Conservation (phyloP, 2,329 filamentous ascomycete genomes). For the Phyllosticta citribraziliensis region DNA sequence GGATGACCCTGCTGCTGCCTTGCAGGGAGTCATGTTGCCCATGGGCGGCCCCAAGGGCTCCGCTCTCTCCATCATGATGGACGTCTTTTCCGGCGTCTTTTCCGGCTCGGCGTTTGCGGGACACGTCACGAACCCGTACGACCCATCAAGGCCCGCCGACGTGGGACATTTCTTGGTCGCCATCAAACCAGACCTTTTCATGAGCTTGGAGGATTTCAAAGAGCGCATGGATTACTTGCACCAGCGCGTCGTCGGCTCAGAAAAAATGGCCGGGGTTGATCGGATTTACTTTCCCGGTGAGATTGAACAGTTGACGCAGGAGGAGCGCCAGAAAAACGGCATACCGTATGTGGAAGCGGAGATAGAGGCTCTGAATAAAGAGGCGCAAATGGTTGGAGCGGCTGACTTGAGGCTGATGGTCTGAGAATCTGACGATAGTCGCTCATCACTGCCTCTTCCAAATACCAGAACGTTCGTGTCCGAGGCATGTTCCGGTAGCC, state of each 20-base stretch:
- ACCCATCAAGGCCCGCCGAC: slow-evolving; percentile 56
- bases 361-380: slow-evolving; percentile 39
- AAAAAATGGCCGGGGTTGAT: slow-evolving; percentile 45
- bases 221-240: slow-evolving; percentile 52
- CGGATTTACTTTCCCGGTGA: slow-evolving; percentile 50
- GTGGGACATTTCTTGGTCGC: slow-evolving; percentile 67
- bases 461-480: background rate
- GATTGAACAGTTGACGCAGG: slow-evolving; percentile 42
- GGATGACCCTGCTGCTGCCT: slow-evolving; percentile 58
- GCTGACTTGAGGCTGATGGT: slow-evolving; percentile 12
- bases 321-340: slow-evolving; percentile 32
- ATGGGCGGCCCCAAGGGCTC: slow-evolving; percentile 81
- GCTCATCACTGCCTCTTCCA: background rate
- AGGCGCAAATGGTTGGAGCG: slow-evolving; percentile 37
- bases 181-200: slow-evolving; percentile 66
- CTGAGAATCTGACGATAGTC: slow-evolving; percentile 1
- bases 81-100: slow-evolving; percentile 72
- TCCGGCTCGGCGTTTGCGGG: slow-evolving; percentile 72
- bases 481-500: background rate
- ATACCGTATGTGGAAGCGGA: slow-evolving; percentile 43
- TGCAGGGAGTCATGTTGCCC: slow-evolving; percentile 72
- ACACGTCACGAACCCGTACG: slow-evolving; percentile 67
- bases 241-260: slow-evolving; percentile 41
- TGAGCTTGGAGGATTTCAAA: slow-evolving; percentile 60
- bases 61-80: slow-evolving; percentile 74